phyloP scores from a whole-genome alignment of 305 asterid species.

The Solanum hybrid region DNA sequence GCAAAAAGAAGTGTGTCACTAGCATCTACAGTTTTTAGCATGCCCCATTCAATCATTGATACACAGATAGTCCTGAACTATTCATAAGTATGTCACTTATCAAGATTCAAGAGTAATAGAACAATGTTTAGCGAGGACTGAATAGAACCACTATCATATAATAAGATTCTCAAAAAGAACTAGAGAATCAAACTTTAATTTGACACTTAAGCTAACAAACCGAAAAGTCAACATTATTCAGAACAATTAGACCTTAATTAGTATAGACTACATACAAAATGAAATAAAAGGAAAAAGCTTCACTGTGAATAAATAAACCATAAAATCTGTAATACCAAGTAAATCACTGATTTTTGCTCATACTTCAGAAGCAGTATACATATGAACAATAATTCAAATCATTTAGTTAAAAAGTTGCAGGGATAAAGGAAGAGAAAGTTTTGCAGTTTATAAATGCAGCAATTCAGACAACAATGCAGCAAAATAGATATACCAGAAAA shows the following conservation, averaged over 20 bases:
- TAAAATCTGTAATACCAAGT: neutral
- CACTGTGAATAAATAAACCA: neutral
- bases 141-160: neutral
- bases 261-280: neutral
- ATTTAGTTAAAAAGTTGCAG: neutral
- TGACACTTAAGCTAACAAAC: neutral
- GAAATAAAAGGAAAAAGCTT: neutral
- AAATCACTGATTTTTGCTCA: neutral
- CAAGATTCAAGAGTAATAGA: neutral
- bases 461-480: neutral
- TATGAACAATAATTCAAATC: neutral
- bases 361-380: neutral
- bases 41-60: neutral
- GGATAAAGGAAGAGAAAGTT: neutral
- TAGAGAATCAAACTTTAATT: neutral
- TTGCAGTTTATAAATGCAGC: neutral
- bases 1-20: neutral
- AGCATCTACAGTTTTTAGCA: neutral
- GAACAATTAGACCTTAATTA: neutral
- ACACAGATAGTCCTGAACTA: neutral
- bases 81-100: neutral
- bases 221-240: neutral
- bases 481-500: neutral
- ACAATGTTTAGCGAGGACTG: neutral
- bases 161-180: neutral